phyloP scores from a whole-genome alignment of 257 asterid species.

The Solanum bukasovii region DNA sequence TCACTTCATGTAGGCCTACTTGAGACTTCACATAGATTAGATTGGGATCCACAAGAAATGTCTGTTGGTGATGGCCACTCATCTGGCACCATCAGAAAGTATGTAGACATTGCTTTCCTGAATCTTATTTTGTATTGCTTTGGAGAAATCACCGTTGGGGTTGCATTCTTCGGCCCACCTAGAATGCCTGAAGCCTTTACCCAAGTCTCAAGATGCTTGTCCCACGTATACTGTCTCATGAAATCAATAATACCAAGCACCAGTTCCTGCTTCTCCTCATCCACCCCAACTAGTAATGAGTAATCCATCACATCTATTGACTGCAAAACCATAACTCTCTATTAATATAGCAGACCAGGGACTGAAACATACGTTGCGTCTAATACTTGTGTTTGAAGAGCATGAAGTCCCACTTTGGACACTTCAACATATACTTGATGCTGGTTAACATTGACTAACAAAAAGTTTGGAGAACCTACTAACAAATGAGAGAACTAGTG shows the following conservation, averaged over 20 bases:
- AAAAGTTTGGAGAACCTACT: neutral
- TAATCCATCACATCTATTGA: slow-evolving; percentile 90
- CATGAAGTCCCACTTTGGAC: neutral
- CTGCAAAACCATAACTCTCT: slow-evolving; percentile 27
- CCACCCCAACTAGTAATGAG: slow-evolving; percentile 86
- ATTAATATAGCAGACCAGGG: neutral
- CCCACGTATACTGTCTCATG: slow-evolving; percentile 99
- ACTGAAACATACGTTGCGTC: neutral
- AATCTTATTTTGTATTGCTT: slow-evolving; percentile 91
- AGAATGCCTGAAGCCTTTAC: slow-evolving; percentile 90
- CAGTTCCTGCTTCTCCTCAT: slow-evolving; percentile 82
- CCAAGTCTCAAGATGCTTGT: slow-evolving; percentile 96
- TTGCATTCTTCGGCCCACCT: slow-evolving; percentile 73
- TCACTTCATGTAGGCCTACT: neutral
- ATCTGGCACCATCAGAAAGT: slow-evolving; percentile 91
- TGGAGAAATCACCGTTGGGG: slow-evolving; percentile 94
- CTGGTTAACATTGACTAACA: neutral
- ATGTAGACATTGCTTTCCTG: slow-evolving; percentile 90
- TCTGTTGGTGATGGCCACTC: slow-evolving; percentile 70
- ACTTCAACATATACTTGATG: neutral
- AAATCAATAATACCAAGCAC: slow-evolving; percentile 94
- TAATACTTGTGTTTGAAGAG: neutral
- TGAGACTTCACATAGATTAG: slow-evolving; percentile 36
- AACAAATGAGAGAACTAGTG: neutral
- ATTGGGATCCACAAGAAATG: slow-evolving; percentile 44